These are phyloP conservation scores for Glebionis coronaria DNA, from an alignment of 129 eudicot species.

Conservation along the genomic window DNA sequence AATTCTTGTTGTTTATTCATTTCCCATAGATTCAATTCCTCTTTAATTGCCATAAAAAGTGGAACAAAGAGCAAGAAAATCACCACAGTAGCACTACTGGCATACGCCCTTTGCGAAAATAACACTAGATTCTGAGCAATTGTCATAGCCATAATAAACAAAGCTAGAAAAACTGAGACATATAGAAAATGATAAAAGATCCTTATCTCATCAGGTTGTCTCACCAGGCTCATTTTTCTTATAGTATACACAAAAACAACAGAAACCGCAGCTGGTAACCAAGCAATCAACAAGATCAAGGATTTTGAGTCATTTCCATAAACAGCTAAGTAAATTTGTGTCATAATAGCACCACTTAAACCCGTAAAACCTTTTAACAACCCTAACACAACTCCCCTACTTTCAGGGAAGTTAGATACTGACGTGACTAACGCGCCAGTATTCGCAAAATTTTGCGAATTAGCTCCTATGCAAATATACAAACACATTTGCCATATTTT, in stretches of 20 bases:
- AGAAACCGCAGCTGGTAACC: constrained; percentile 70
- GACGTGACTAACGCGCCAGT: constrained; percentile 48
- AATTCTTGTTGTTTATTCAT: not conserved
- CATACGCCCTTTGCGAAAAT: constrained; percentile 41
- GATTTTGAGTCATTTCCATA: constrained; percentile 55
- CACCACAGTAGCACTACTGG: constrained; percentile 45
- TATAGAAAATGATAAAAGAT: constrained; percentile 62
- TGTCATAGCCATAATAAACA: constrained; percentile 69
- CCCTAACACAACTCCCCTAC: constrained; percentile 70
- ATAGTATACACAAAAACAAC: constrained; percentile 50
- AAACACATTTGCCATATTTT: constrained; percentile 63
- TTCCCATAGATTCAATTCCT: constrained; percentile 41
- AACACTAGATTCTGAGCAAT: constrained; percentile 42
- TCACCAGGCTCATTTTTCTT: constrained; percentile 39
- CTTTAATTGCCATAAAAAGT: constrained; percentile 40
- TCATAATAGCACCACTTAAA: constrained; percentile 74
- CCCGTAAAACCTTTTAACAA: constrained; percentile 80
- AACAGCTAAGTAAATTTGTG: constrained; percentile 58
- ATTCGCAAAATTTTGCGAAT: constrained; percentile 52
- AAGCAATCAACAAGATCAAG: constrained; percentile 58
- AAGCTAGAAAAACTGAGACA: constrained; percentile 60
- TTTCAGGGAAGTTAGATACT: constrained; percentile 72
- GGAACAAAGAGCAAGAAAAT: constrained; percentile 52
- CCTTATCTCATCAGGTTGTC: constrained; percentile 49
- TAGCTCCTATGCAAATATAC: constrained; percentile 57